Conservation (phyloP, 257 asterid species). For the Fraxinus pennsylvanica region DNA sequence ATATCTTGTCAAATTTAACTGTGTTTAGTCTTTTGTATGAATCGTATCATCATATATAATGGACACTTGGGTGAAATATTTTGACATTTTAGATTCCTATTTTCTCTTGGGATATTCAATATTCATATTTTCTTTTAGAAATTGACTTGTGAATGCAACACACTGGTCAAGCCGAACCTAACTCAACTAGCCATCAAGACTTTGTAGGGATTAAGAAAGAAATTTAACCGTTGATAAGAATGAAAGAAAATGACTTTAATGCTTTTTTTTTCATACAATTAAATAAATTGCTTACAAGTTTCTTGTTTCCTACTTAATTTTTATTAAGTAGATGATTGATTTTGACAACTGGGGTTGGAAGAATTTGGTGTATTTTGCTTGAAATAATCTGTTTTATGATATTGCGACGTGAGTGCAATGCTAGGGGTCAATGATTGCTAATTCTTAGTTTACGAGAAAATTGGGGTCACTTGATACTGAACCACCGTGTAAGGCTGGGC, state of each 20-base stretch:
- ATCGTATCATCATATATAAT: no score
- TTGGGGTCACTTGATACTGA: no score
- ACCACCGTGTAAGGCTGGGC: no score
- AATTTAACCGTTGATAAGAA: not conserved
- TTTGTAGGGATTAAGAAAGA: slow-evolving; percentile 23
- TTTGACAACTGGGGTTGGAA: not conserved
- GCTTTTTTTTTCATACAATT: not conserved
- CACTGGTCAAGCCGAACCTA: slow-evolving; percentile 46
- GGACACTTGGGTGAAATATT: no score
- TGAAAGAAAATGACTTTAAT: slow-evolving; percentile 20
- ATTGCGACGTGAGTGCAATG: not conserved
- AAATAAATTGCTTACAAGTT: not conserved
- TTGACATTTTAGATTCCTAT: not conserved
- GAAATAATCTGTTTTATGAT: not conserved
- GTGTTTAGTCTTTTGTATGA: not conserved
- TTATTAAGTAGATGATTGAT: not conserved
- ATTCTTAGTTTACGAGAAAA: no score
- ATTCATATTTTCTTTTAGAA: not conserved
- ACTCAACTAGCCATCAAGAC: slow-evolving; percentile 34
- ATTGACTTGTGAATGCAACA: not conserved
- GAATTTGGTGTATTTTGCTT: not conserved
- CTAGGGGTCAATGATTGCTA: no score
- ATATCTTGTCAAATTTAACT: not conserved
- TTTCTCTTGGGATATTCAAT: not conserved
- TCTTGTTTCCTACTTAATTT: not conserved